Percentiles rank a stretch among this genome's conserved stretches.
Evolutionary conservation across 306 rosid species (phyloP).

Genomic region (Castanea mollissima): DNA sequence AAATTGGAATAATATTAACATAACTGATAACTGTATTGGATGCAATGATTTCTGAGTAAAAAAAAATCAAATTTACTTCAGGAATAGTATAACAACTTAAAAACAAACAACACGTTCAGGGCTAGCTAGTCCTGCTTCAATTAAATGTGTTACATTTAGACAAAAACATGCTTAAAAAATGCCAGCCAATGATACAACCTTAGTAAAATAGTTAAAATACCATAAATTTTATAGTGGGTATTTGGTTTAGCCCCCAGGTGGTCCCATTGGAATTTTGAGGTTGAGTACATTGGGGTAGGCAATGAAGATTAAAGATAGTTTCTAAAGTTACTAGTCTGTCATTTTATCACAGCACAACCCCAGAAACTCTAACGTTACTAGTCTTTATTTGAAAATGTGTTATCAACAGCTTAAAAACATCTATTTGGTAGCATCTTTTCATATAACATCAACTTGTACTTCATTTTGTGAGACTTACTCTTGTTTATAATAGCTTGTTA

Average conservation of each 20-base stretch:
- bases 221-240: too few relatives aligned
- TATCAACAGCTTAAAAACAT: background rate
- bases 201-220: too few relatives aligned
- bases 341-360: background rate
- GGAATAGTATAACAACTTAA: background rate
- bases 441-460: background rate
- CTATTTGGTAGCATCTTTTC: background rate
- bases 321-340: background rate
- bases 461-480: background rate
- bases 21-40: background rate
- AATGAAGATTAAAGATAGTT: background rate
- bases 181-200: background rate
- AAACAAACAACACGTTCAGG: background rate
- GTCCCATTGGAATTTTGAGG: too few relatives aligned
- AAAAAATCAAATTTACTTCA: background rate
- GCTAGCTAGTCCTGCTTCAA: background rate
- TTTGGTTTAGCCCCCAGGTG: too few relatives aligned
- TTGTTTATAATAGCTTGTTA: too few relatives aligned
- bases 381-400: background rate
- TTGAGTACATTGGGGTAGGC: background rate
- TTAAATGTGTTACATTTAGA: background rate
- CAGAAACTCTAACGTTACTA: background rate
- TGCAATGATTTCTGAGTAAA: background rate
- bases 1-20: slow-evolving; percentile 1
- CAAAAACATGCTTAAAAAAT: background rate